Base-by-base conservation (phyloP, 352 stramenopile genomes). In the Phytophthora cryptogea region DNA sequence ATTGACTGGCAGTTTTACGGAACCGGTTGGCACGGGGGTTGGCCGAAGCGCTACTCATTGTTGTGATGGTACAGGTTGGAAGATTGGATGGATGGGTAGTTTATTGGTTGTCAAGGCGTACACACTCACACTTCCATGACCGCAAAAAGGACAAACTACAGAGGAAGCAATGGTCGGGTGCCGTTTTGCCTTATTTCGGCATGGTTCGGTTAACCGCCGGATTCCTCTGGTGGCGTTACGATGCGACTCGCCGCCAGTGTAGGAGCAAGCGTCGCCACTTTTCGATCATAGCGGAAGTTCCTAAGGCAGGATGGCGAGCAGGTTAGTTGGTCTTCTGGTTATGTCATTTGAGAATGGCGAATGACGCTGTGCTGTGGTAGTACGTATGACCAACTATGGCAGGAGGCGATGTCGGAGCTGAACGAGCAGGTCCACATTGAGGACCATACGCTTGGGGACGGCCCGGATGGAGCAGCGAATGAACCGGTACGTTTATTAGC, bases 341-440 rank as follows among this genome's bases (percentile, higher is more conserved):
- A 26, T 20, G 9, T 32, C 17, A 20, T 5, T 41, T 41, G 36
- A 23, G 3, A n/a, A 41, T 14, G 10, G 9, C 1, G 20, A 41
- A 2, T 27, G 20, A 44, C 46, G 36, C 16, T 6, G 27, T n/a
- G 35, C 31, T 17, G 28, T 54, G 40, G 11, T 57, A 95, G 83
- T 50, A 97, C 85, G 51, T 97, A 96, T 54, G 88, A 97, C 56
- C 65, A 72, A 37, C 80, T 85, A 53, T 98, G 92, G 92, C 86
- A 94, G 53, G 86, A 97, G 51, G 89, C 91, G 53, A 97, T 98
- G 90, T 80, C 75, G 39, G 92, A 97, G 64, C 83, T 98, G 32
- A 96, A 96, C 48, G 92, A 98, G 74, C 90, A 97, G 66, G 83
- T 95, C 14, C 88, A 95, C 54, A 90, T 96, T 43, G 87, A 95